A percentile compares a stretch with the other conserved stretches of the same genome.
Evolutionary conservation across 495 filamentous ascomycete genomes (phyloP).

Genomic region (Aeminium ludgeri): DNA sequence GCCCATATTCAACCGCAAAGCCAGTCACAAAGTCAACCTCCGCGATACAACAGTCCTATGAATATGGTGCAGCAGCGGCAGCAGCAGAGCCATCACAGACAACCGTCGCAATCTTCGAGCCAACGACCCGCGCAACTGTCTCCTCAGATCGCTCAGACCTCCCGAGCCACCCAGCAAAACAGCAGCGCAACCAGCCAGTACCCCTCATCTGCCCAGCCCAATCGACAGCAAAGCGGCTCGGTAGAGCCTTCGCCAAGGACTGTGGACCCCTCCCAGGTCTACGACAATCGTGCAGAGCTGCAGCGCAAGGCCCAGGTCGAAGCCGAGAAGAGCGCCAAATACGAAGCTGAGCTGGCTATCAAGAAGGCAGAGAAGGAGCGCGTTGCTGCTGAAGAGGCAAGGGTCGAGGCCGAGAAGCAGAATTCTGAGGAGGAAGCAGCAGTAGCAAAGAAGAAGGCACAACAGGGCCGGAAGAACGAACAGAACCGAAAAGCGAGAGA

Average conservation of each 20-base stretch:
- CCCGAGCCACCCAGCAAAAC: too few relatives aligned
- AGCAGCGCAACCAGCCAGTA: background rate
- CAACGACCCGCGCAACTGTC: constrained; percentile 6
- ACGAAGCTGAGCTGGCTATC: constrained; percentile 1
- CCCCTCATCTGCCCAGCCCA: too few relatives aligned
- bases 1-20: background rate
- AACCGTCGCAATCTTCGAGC: background rate
- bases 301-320: constrained; percentile 19
- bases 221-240: constrained; percentile 7
- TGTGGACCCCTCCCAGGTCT: constrained; percentile 28
- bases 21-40: constrained; percentile 6
- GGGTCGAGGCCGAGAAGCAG: constrained; percentile 6
- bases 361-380: constrained; percentile 10
- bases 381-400: constrained; percentile 9
- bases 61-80: constrained; percentile 11
- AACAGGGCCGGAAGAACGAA: constrained; percentile 7
- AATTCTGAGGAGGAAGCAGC: constrained; percentile 1
- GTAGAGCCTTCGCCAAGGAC: constrained; percentile 18
- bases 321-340: constrained; percentile 10
- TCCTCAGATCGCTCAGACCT: constrained; percentile 2
- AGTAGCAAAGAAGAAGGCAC: constrained; percentile 9
- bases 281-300: constrained; percentile 26
- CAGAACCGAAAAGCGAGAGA: constrained; percentile 9
- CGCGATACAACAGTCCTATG: constrained; percentile 12
- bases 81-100: constrained; percentile 2